phyloP scores from a whole-genome alignment of 164 flowering plant species.

The Cinnamomum micranthum region DNA sequence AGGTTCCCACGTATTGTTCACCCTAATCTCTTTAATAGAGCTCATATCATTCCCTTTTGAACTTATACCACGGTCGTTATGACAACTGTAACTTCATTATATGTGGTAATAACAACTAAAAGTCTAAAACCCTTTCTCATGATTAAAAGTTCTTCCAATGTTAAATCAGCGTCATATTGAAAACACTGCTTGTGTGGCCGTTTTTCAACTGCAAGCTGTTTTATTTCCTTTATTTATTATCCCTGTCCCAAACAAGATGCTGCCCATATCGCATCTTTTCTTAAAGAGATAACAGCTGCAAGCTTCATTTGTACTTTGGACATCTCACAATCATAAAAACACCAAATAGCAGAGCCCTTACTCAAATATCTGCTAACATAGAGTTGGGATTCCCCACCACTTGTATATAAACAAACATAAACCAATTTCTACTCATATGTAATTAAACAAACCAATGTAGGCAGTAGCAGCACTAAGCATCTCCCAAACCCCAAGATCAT shows the following conservation, averaged over 20 bases:
- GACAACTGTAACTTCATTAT: too few species aligned
- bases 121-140: too few species aligned
- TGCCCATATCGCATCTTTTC: too few species aligned
- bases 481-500: neutral
- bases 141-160: too few species aligned
- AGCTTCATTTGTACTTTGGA: neutral
- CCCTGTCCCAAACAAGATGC: neutral
- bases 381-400: neutral
- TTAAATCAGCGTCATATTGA: too few species aligned
- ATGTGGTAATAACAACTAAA: too few species aligned
- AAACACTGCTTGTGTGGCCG: neutral
- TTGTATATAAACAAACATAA: neutral
- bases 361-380: neutral
- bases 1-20: too few species aligned
- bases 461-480: neutral
- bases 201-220: neutral
- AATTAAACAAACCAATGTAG: neutral
- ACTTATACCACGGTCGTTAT: too few species aligned
- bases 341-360: neutral
- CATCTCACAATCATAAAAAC: neutral
- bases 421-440: too few species aligned
- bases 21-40: too few species aligned
- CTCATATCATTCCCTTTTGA: too few species aligned
- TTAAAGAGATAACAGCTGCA: neutral
- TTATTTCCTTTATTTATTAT: too few species aligned